A percentile compares a stretch with the other conserved stretches of the same genome.
Conservation (phyloP, 2,329 filamentous ascomycete genomes). For the Aureobasidium sp. region DNA sequence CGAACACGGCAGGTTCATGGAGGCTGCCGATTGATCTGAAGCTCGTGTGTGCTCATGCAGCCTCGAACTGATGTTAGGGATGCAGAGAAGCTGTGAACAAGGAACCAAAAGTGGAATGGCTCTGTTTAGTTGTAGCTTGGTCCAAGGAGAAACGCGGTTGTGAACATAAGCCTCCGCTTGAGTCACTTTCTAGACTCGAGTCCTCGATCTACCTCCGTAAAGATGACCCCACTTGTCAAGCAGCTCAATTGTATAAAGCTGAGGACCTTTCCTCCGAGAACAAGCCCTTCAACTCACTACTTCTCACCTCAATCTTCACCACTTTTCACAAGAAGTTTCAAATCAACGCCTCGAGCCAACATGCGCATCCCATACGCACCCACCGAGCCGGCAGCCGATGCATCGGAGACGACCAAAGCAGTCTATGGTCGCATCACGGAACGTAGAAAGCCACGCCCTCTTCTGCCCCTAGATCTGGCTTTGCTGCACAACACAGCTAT, state of each 20-base stretch:
- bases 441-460: constrained; percentile 60
- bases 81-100: neutral
- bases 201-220: neutral
- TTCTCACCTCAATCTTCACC: neutral
- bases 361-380: constrained; percentile 65
- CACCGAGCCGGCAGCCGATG: constrained; percentile 46
- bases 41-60: neutral
- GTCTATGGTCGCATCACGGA: constrained; percentile 59
- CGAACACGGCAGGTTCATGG: neutral
- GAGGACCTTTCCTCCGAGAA: neutral
- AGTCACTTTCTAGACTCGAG: neutral
- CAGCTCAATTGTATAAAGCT: constrained; percentile 1
- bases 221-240: neutral
- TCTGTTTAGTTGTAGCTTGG: neutral
- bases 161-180: neutral
- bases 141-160: neutral
- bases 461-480: constrained; percentile 68
- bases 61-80: neutral
- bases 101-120: no score
- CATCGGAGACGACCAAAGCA: constrained; percentile 39
- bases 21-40: neutral
- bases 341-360: constrained; percentile 14
- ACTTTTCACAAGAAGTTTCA: neutral
- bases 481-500: constrained; percentile 68
- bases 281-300: neutral